Evolutionary conservation across 352 stramenopile species (phyloP).

Genomic region (Phytophthora colocasiae): DNA sequence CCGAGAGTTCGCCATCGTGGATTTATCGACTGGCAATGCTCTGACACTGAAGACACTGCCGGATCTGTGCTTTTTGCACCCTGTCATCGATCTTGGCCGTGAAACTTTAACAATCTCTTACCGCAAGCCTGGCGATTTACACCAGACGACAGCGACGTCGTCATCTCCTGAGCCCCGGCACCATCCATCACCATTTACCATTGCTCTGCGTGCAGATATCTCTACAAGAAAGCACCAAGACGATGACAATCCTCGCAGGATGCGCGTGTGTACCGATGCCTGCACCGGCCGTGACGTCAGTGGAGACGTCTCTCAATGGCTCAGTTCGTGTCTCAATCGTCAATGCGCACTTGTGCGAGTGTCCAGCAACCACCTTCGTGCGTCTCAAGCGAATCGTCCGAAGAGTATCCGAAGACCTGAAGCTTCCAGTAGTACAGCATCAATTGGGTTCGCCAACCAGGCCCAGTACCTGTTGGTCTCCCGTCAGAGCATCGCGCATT

Average conservation of each 20-base stretch:
- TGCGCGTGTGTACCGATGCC: slow-evolving; percentile 59
- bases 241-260: slow-evolving; percentile 33
- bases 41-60: slow-evolving; percentile 69
- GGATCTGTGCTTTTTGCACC: slow-evolving; percentile 67
- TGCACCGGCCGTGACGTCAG: slow-evolving; percentile 65
- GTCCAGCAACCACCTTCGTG: slow-evolving; percentile 47
- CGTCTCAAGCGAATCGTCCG: slow-evolving; percentile 23
- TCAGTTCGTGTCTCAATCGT: slow-evolving; percentile 66
- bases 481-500: slow-evolving; percentile 54
- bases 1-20: slow-evolving; percentile 78
- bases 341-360: slow-evolving; percentile 80
- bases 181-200: slow-evolving; percentile 34
- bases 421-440: slow-evolving; percentile 6
- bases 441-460: slow-evolving; percentile 83
- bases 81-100: slow-evolving; percentile 61
- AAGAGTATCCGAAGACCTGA: slow-evolving; percentile 15
- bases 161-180: slow-evolving; percentile 8
- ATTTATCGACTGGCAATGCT: slow-evolving; percentile 51
- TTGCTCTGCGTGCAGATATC: slow-evolving; percentile 42
- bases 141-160: slow-evolving; percentile 7
- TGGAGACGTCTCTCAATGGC: slow-evolving; percentile 64
- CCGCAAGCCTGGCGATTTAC: slow-evolving; percentile 2
- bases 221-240: slow-evolving; percentile 25
- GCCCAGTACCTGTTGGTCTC: slow-evolving; percentile 76
- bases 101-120: slow-evolving; percentile 68